Conservation (phyloP, 768 basidiomycete species). For the Glaciozyma antarctica region DNA sequence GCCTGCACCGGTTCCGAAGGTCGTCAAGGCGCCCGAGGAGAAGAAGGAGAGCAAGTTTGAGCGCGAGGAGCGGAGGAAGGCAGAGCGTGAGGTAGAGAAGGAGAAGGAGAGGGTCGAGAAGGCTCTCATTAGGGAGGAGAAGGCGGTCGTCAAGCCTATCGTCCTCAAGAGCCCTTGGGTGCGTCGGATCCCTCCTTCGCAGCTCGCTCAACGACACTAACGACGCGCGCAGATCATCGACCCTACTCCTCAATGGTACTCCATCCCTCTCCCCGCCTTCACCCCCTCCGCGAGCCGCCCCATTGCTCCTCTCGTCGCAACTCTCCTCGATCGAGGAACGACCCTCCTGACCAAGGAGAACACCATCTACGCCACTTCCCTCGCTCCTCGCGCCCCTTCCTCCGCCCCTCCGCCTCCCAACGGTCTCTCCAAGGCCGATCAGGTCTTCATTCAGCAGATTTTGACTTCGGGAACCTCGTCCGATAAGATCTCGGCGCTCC, state of each 20-base stretch:
- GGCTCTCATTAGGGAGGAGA: background rate
- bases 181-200: background rate
- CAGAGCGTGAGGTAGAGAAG: conserved; percentile 16
- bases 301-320: conserved; percentile 18
- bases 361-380: conserved; percentile 31
- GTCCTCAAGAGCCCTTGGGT: conserved; percentile 20
- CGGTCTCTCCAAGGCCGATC: conserved; percentile 30
- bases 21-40: conserved; percentile 3
- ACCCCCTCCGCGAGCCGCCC: conserved; percentile 16
- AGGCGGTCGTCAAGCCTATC: background rate
- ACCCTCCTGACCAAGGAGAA: conserved; percentile 34
- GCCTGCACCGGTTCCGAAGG: conserved; percentile 9
- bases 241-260: conserved; percentile 34
- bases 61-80: conserved; percentile 18
- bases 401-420: conserved; percentile 31
- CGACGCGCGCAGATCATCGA: conserved; percentile 29
- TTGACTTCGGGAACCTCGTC: conserved; percentile 81
- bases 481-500: conserved; percentile 81
- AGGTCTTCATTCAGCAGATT: conserved; percentile 67
- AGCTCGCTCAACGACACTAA: background rate
- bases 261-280: conserved; percentile 17
- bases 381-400: conserved; percentile 31
- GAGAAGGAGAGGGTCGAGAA: conserved; percentile 1
- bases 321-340: conserved; percentile 31
- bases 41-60: conserved; percentile 21